Evolutionary conservation across 768 basidiomycete genomes (phyloP).

Genomic region (Mycena rosella): DNA sequence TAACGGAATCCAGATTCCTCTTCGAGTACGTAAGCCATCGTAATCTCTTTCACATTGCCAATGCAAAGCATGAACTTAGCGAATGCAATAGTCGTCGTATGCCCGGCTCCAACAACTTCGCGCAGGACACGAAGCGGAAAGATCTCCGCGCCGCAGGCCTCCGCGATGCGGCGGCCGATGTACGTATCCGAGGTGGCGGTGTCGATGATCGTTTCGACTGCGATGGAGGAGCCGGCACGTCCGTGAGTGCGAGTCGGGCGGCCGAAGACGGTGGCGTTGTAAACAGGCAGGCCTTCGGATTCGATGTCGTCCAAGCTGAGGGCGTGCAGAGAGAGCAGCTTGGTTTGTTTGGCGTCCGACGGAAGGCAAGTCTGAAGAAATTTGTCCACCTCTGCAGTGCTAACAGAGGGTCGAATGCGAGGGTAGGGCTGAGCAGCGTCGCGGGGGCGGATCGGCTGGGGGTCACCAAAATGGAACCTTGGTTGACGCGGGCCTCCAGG

Average conservation of each 20-base stretch:
- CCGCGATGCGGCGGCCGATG: slow-evolving; percentile 8
- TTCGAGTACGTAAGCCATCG: slow-evolving; percentile 22
- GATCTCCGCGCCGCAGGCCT: not conserved
- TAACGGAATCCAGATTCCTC: slow-evolving; percentile 23
- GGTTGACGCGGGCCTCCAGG: not conserved
- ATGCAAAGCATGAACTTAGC: slow-evolving; percentile 24
- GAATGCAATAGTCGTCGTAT: slow-evolving; percentile 15
- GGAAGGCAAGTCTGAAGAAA: not conserved
- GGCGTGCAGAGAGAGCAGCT: not conserved
- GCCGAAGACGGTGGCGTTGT: slow-evolving; percentile 7
- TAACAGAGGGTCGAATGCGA: not conserved
- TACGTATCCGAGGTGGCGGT: slow-evolving; percentile 30
- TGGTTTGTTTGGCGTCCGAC: too few relatives aligned
- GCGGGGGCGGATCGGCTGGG: slow-evolving; percentile 1
- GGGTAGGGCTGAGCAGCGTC: not conserved
- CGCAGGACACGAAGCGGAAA: slow-evolving; percentile 2
- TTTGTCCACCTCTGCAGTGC: not conserved
- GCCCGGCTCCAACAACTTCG: slow-evolving; percentile 30
- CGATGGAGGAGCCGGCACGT: not conserved
- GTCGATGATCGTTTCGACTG: slow-evolving; percentile 28
- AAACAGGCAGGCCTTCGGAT: slow-evolving; percentile 23
- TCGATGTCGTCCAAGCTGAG: slow-evolving; percentile 8
- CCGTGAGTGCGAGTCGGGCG: not conserved
- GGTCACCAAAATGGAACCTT: slow-evolving; percentile 8
- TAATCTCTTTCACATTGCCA: slow-evolving; percentile 24